These are phyloP conservation scores for Sporothrix humicola DNA, from an alignment of 2,329 filamentous ascomycete species.

Conservation along the genomic window DNA sequence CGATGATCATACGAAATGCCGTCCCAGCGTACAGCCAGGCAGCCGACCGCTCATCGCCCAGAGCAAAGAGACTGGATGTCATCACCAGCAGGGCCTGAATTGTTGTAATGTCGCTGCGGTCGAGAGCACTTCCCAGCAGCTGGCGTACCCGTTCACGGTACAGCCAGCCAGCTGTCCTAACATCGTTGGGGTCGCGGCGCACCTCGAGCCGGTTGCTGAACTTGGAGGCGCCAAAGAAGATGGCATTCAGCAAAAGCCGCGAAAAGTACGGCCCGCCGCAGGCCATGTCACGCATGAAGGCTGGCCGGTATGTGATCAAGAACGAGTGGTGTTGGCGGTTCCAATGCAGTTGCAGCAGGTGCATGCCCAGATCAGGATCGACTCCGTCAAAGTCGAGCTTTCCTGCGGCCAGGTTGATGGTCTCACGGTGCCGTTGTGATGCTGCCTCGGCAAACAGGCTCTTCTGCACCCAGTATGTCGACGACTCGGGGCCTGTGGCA, in stretches of 20 bases:
- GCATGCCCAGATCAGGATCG: constrained; percentile 57
- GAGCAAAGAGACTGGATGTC: constrained; percentile 56
- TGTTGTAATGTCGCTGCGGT: constrained; percentile 58
- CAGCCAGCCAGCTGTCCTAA: constrained; percentile 54
- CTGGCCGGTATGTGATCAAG: constrained; percentile 57
- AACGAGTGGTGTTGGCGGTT: constrained; percentile 59
- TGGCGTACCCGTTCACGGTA: constrained; percentile 55
- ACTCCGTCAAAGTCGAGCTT: constrained; percentile 63
- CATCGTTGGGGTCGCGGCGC: constrained; percentile 53
- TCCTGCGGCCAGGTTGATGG: constrained; percentile 52
- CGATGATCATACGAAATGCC: constrained; percentile 40
- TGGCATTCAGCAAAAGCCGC: constrained; percentile 42
- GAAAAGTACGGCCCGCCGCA: constrained; percentile 62
- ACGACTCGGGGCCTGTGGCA: constrained; percentile 36
- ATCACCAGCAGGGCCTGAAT: constrained; percentile 60
- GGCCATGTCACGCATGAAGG: constrained; percentile 61
- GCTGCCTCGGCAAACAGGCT: constrained; percentile 55
- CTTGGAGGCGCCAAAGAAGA: constrained; percentile 43
- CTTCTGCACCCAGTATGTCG: constrained; percentile 51
- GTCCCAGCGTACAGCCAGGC: constrained; percentile 53
- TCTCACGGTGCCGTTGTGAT: constrained; percentile 57
- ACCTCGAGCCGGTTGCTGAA: constrained; percentile 52
- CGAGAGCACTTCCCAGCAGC: constrained; percentile 52
- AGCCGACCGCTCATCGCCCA: constrained; percentile 55
- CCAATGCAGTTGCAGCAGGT: constrained; percentile 58